Base-by-base conservation (phyloP, 2,329 filamentous ascomycete genomes). In the Zasmidium angulare region DNA sequence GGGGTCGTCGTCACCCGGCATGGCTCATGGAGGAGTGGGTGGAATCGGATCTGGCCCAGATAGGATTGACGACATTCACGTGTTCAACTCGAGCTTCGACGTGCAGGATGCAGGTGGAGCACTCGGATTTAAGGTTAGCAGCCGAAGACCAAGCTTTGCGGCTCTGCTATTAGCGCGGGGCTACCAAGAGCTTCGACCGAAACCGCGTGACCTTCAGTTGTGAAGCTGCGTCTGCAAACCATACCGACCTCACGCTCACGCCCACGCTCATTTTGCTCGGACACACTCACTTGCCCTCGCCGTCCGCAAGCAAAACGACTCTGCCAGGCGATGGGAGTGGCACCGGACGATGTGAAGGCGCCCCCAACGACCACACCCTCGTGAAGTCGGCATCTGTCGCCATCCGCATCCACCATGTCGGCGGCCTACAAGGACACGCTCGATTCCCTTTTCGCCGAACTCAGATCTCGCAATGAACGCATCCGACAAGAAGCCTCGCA, bases 361-460 rank as follows among this genome's bases (percentile, higher is more conserved):
- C 46, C 55, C 46, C 26, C 53, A 23, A 48, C 19, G 14, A 52
- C 11, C 29, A 55, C 51, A 12, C 36, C 52, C 21, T 40, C 48
- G 59, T 54, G 55, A 46, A 57, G 50, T 56, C 53, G 56, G 52
- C 48, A 43, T 46, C 26, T 58, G 36, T 48, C 40, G 55, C 46
- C 46, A 50, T 36, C 26, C 21, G n/a, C 46, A 21, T 12, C 52
- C 58, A 53, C 54, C 66, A 71, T 72, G 69, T 66, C 70, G 53
- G 65, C 68, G 46, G 66, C 66, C 22, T 72, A 70, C 63, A 64
- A 62, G 51, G 71, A 72, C 60, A 63, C 61, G 46, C 62, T 73
- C 50, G 69, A 71, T 22, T 58, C 63, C 50, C 63, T 72, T 59
- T 72, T 72, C 60, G 55, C 53, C 57, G 71, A 73, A 23, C 66